phyloP scores from a whole-genome alignment of 1,139 yeast genomes.

The Sugiyamaella castrensis region DNA sequence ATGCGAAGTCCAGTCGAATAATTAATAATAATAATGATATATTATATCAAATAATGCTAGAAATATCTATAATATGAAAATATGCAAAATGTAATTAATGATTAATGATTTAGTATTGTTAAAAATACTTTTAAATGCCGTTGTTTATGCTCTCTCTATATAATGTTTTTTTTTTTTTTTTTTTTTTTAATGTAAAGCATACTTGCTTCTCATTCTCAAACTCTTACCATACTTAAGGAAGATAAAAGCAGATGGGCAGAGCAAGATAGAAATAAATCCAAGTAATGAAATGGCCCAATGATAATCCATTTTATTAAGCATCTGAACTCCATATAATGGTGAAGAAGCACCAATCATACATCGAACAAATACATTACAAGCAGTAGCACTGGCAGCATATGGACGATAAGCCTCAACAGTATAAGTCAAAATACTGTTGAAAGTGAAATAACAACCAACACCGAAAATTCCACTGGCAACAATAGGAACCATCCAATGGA shows the following conservation, averaged over 20 bases:
- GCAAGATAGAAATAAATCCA: constrained; percentile 33
- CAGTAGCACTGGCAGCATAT: constrained; percentile 67
- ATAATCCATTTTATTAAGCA: constrained; percentile 50
- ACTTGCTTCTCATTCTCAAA: constrained; percentile 19
- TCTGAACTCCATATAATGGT: constrained; percentile 62
- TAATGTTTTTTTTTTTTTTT: too few species aligned
- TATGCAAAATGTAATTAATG: neutral
- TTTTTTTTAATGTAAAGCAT: constrained; percentile 10
- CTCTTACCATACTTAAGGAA: constrained; percentile 36
- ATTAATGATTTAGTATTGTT: constrained; percentile 6
- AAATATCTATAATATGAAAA: too few species aligned
- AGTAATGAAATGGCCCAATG: constrained; percentile 59
- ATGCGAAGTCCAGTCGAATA: too few species aligned
- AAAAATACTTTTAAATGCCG: constrained; percentile 1
- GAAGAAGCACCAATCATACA: constrained; percentile 64
- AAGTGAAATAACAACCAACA: constrained; percentile 51
- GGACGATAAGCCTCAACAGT: constrained; percentile 53
- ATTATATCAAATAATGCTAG: too few species aligned
- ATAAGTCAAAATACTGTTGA: constrained; percentile 50
- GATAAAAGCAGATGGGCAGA: constrained; percentile 26
- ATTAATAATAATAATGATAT: too few species aligned
- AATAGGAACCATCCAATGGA: constrained; percentile 82
- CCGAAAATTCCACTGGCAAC: constrained; percentile 61
- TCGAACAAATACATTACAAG: constrained; percentile 65
- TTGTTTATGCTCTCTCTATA: constrained; percentile 7